These are phyloP conservation scores for Leccinum rimulosum DNA, from an alignment of 768 basidiomycete species.

Conservation along the genomic window DNA sequence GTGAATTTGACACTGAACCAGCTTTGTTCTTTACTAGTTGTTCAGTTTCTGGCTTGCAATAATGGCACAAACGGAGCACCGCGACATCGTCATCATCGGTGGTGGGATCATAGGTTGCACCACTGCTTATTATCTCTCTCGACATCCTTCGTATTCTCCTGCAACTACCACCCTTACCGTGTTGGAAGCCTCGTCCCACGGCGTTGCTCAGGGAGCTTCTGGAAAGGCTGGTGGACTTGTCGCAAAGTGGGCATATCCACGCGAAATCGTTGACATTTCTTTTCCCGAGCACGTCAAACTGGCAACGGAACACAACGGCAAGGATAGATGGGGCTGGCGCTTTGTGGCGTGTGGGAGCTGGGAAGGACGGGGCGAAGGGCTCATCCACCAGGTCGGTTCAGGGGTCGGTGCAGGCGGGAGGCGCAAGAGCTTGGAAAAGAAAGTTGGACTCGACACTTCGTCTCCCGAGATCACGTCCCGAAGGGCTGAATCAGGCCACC, in stretches of 20 bases:
- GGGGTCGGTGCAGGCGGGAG: constrained; percentile 31
- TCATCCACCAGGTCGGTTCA: constrained; percentile 13
- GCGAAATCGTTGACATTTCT: constrained; percentile 66
- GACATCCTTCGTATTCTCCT: constrained; percentile 47
- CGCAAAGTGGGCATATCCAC: constrained; percentile 82
- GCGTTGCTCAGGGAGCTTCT: constrained; percentile 75
- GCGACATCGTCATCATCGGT: constrained; percentile 71
- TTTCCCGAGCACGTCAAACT: constrained; percentile 67
- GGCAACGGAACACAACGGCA: constrained; percentile 65
- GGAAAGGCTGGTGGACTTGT: constrained; percentile 86
- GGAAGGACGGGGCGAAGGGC: constrained; percentile 57
- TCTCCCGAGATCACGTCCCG: constrained; percentile 5
- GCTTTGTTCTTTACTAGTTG: background rate
- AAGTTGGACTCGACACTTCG: constrained; percentile 39
- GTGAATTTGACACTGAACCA: background rate
- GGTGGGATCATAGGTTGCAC: constrained; percentile 87
- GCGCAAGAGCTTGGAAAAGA: constrained; percentile 55
- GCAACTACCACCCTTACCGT: constrained; percentile 50
- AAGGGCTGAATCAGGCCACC: constrained; percentile 37
- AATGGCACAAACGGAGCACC: constrained; percentile 21
- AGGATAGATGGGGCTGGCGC: constrained; percentile 80
- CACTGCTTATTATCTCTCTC: constrained; percentile 76
- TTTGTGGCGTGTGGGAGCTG: constrained; percentile 70
- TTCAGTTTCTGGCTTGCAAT: background rate
- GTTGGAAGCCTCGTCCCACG: constrained; percentile 65